Conservation (phyloP, 2,329 filamentous ascomycete species). For the Pleoardoris graminearum region DNA sequence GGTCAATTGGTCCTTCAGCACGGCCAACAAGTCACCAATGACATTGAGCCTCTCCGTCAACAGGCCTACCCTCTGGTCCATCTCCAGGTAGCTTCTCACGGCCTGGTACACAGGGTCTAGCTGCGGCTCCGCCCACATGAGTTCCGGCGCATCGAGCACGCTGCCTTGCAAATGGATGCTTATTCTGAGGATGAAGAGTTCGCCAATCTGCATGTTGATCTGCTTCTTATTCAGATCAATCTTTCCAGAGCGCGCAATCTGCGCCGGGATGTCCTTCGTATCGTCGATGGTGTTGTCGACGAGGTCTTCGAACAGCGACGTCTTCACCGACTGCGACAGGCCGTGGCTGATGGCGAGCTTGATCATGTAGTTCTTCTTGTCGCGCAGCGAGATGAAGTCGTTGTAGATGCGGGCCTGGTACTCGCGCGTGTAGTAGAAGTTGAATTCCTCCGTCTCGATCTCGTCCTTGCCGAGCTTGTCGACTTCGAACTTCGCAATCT, state of each 20-base stretch:
- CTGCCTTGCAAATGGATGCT: conserved; percentile 98
- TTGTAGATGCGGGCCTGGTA: conserved; percentile 99
- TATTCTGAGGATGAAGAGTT: conserved; percentile 95
- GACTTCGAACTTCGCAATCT: conserved; percentile 90
- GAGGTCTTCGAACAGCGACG: conserved; percentile 92
- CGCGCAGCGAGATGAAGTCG: conserved; percentile 93
- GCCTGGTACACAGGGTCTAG: conserved; percentile 96
- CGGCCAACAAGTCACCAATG: conserved; percentile 88
- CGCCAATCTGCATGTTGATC: conserved; percentile 99
- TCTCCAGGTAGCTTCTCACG: conserved; percentile 92
- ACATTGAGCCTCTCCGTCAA: conserved; percentile 90
- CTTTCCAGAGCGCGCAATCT: conserved; percentile 90
- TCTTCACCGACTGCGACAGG: conserved; percentile 95
- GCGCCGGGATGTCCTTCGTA: conserved; percentile 88
- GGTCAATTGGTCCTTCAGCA: conserved; percentile 92
- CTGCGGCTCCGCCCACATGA: conserved; percentile 98
- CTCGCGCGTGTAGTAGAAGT: conserved; percentile 98
- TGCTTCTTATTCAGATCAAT: conserved; percentile 84
- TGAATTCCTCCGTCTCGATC: conserved; percentile 95
- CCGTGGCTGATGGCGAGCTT: conserved; percentile 97
- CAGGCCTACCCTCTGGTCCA: conserved; percentile 91
- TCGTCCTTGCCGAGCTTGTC: conserved; percentile 88
- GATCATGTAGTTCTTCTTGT: conserved; percentile 97
- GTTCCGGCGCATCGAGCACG: conserved; percentile 92
- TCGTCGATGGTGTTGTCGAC: conserved; percentile 91